Percentiles rank a stretch among this genome's conserved stretches.
These are phyloP conservation scores for Eucalyptus erythrocorys DNA, from an alignment of 345 rosid genomes.

Conservation along the genomic window DNA sequence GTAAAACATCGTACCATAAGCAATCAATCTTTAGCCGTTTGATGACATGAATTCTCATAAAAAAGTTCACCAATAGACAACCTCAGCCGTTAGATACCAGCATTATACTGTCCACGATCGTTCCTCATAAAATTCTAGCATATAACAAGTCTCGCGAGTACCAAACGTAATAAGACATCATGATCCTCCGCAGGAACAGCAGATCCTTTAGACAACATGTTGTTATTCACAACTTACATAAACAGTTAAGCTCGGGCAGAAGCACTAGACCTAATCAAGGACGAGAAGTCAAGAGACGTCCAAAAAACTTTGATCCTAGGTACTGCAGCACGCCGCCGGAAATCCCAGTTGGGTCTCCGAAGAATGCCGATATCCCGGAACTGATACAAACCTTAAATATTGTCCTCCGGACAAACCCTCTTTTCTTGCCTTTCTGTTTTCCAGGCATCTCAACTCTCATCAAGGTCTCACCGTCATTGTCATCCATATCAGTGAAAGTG, in stretches of 20 bases:
- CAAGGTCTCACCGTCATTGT: background rate
- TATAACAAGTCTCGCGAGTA: no score
- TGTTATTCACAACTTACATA: background rate
- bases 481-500: background rate
- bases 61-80: no score
- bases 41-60: no score
- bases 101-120: no score
- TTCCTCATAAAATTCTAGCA: no score
- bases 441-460: background rate
- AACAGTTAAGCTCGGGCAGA: background rate
- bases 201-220: background rate
- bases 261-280: background rate
- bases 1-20: no score
- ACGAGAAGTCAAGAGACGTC: background rate
- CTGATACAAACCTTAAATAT: background rate
- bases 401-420: background rate
- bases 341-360: background rate
- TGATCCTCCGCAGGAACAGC: background rate
- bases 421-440: background rate
- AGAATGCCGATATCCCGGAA: background rate
- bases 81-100: no score
- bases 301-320: background rate
- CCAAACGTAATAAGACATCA: background rate
- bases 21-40: no score
- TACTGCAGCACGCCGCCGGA: rapidly evolving